Evolutionary conservation across 2,329 filamentous ascomycete species (phyloP), one percentile per base, ranked within the genome.

Genomic region (Trichoderma hamatum): DNA sequence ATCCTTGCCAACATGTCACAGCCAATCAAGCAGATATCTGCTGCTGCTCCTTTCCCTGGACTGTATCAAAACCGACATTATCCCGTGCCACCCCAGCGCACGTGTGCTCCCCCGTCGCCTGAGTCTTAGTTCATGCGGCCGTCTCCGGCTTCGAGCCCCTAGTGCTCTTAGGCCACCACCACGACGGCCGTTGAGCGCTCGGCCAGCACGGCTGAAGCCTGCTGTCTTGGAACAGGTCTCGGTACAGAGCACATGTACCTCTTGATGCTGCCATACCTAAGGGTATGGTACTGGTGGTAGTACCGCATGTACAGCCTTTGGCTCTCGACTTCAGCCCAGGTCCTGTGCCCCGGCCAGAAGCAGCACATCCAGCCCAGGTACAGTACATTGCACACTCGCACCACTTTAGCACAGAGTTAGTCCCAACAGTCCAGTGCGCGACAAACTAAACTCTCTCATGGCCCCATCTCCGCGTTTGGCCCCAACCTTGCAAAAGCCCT

Each of bases 391-490:
- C 30, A 30, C 9, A 30, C 30, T 30, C 51, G n/a, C n/a, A n/a
- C n/a, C n/a, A n/a, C n/a, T n/a, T n/a, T n/a, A n/a, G n/a, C n/a
- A n/a, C n/a, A n/a, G n/a, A n/a, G n/a, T n/a, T n/a, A n/a, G n/a
- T n/a, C n/a, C n/a, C n/a, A n/a, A n/a, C 28, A 28, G 51, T 10
- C 51, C 16, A 32, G 49, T 63, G 70, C 69, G 69, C 70, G 60
- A 71, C 69, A 70, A 68, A 69, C 49, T 69, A 43, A 43, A 43
- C 39, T 43, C 39, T 39, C 36, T 43, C 39, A 66, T 71, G 43
- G 59, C 66, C 70, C 68, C 54, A 67, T 70, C 68, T 71, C 70
- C 71, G 69, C 71, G 63, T 69, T 62, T 60, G 63, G 55, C 39
- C 55, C 39, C 56, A 67, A 55, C 68, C 63, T 70, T 51, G 64